These are phyloP conservation scores for Elongisporangium anandrum DNA, from an alignment of 352 stramenopile genomes.

Conservation along the genomic window DNA sequence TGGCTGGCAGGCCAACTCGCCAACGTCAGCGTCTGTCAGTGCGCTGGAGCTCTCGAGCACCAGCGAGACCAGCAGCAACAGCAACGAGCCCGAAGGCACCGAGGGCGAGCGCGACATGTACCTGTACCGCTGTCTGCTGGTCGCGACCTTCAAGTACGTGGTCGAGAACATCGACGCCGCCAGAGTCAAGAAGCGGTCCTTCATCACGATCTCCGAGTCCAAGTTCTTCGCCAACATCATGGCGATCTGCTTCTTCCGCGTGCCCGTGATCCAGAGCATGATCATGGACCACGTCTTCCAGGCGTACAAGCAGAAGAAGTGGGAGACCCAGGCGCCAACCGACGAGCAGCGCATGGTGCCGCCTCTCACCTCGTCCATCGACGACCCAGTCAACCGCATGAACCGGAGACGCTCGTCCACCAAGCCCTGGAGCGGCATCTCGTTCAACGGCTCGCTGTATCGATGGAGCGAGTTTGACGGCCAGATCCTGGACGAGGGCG, in stretches of 20 bases:
- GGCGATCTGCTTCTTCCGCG: slow-evolving; percentile 68
- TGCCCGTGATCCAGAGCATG: slow-evolving; percentile 43
- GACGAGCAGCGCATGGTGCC: background rate
- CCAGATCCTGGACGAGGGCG: slow-evolving; percentile 30
- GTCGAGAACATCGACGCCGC: slow-evolving; percentile 54
- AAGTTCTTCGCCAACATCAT: slow-evolving; percentile 65
- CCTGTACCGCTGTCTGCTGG: slow-evolving; percentile 57
- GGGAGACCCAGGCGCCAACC: slow-evolving; percentile 23
- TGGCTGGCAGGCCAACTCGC: slow-evolving; percentile 24
- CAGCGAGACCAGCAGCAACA: slow-evolving; percentile 5
- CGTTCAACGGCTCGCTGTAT: slow-evolving; percentile 46
- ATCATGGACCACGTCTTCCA: slow-evolving; percentile 52
- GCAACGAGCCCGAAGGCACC: slow-evolving; percentile 19
- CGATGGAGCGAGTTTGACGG: slow-evolving; percentile 59
- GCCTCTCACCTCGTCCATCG: slow-evolving; percentile 16
- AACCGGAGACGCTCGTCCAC: slow-evolving; percentile 34
- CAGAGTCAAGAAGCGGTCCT: slow-evolving; percentile 30
- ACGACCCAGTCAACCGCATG: slow-evolving; percentile 13
- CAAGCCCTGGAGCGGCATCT: slow-evolving; percentile 41
- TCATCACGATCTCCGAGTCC: slow-evolving; percentile 50
- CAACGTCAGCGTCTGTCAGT: slow-evolving; percentile 14
- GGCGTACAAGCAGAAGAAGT: slow-evolving; percentile 46
- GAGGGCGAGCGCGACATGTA: slow-evolving; percentile 55
- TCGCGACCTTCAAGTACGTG: slow-evolving; percentile 77
- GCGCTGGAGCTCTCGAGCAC: slow-evolving; percentile 13